Percentiles rank a stretch among this genome's conserved stretches.
These are phyloP conservation scores for Saccharomycopsis javanensis DNA, from an alignment of 805 yeast species.

Conservation along the genomic window DNA sequence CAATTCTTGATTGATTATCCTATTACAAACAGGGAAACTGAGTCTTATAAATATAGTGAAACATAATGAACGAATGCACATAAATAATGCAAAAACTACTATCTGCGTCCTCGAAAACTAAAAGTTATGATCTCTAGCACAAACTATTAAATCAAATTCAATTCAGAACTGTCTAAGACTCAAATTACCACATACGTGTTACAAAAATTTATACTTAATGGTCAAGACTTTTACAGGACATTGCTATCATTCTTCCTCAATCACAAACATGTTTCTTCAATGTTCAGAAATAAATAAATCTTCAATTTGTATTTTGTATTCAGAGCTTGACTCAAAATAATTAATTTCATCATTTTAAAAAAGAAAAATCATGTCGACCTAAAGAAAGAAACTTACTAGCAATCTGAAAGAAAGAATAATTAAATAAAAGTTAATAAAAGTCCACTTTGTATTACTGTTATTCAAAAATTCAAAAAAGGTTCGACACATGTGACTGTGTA, in stretches of 20 bases:
- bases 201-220: too few species aligned
- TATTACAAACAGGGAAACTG: too few species aligned
- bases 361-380: background rate
- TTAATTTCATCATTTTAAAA: constrained; percentile 19
- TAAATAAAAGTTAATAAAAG: background rate
- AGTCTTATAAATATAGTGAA: too few species aligned
- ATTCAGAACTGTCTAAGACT: too few species aligned
- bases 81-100: too few species aligned
- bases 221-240: background rate
- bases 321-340: constrained; percentile 21
- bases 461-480: background rate
- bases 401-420: background rate
- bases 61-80: too few species aligned
- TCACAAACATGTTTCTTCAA: background rate
- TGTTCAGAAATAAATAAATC: constrained; percentile 16
- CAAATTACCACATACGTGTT: too few species aligned
- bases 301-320: constrained; percentile 15
- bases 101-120: too few species aligned
- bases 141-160: too few species aligned
- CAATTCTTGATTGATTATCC: too few species aligned
- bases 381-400: background rate
- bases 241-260: background rate
- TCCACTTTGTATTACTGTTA: background rate
- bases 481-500: constrained; percentile 16
- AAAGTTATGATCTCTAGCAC: too few species aligned